Evolutionary conservation across 176 grass and related monocot genomes (phyloP).

Genomic region (Aegilops bicornis): DNA sequence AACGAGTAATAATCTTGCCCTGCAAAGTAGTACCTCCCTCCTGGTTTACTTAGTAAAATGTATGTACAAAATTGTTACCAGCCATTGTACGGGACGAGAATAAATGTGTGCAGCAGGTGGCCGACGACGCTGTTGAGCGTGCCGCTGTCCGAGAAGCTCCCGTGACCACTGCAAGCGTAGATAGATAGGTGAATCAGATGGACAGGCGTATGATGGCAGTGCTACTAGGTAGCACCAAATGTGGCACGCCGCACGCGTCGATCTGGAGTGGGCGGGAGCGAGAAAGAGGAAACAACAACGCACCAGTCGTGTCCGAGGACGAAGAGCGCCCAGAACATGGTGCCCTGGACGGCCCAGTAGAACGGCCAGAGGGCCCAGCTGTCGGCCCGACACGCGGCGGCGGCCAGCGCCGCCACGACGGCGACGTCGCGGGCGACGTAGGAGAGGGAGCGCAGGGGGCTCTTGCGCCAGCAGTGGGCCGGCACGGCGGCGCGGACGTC

Average conservation of each 20-base stretch:
- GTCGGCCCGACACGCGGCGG: background rate
- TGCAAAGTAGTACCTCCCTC: background rate
- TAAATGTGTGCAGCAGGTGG: constrained; percentile 64
- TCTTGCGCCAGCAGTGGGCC: constrained; percentile 70
- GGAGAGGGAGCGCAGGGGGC: constrained; percentile 56
- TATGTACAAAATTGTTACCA: constrained; percentile 35
- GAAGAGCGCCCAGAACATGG: constrained; percentile 97
- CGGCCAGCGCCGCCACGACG: constrained; percentile 31
- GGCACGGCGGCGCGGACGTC: constrained; percentile 71
- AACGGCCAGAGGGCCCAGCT: constrained; percentile 51
- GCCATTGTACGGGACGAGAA: constrained; percentile 89
- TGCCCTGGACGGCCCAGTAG: constrained; percentile 85
- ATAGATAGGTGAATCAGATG: too few relatives aligned
- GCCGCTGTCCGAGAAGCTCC: constrained; percentile 71
- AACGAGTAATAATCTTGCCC: background rate
- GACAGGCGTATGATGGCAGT: background rate
- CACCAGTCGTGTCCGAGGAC: constrained; percentile 96
- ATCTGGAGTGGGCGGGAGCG: background rate
- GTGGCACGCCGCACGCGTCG: background rate
- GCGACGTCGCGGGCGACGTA: constrained; percentile 60
- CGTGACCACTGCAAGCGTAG: constrained; percentile 61
- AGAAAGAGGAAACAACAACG: background rate
- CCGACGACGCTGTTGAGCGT: constrained; percentile 71
- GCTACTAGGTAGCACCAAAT: constrained; percentile 10
- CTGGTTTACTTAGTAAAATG: background rate